Base-by-base conservation (phyloP, 2,329 filamentous ascomycete species). In the Corinectria fuckeliana region DNA sequence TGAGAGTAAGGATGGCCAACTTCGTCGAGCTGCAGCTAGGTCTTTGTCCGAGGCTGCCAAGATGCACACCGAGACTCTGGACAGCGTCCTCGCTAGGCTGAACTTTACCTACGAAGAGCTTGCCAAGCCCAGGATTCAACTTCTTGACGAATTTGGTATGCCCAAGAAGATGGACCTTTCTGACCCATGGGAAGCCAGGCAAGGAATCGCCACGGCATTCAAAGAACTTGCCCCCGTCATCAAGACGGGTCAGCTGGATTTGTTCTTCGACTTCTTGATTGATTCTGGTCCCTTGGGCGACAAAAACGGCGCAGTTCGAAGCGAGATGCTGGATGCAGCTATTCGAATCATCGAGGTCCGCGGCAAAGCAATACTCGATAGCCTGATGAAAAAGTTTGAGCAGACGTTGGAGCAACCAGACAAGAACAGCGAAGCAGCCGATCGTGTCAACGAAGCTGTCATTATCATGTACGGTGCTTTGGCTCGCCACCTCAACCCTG, bases 391-490 rank as follows among this genome's bases (percentile, higher is more conserved):
- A 70, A 88, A 94, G 13, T 96, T 98, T 71, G 95, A 99, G 75
- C 85, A 84, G 21, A 93, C 92, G 0, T 82, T 99, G n/a, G 93
- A 94, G 72, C 88, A 88, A 3, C 91, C 93, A 3, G 92, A 95
- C 74, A 91, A 90, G 72, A 90, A 88, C 57, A 93, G 89, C 1
- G 88, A 93, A 66, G 87, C 89, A 53, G 89, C 91, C 16, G 96
- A 99, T 75, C 87, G 92, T 60, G 91, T 98, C 63, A 97, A 97
- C 68, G 95, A 99, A 77, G 95, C 96, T 16, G 93, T 99, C 51
- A 93, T 99, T 68, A 95, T 99, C 69, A 90, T 99, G 74, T 99
- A 99, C 70, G 95, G 95, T 73, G 94, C 96, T 50, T 80, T 99
- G 34, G 95, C 93, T 41, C 88, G 91, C 50, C 95, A 99, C 80